Evolutionary conservation across 1,284 basidiomycete genomes (phyloP).

Genomic region (Rhodotorula sp.): DNA sequence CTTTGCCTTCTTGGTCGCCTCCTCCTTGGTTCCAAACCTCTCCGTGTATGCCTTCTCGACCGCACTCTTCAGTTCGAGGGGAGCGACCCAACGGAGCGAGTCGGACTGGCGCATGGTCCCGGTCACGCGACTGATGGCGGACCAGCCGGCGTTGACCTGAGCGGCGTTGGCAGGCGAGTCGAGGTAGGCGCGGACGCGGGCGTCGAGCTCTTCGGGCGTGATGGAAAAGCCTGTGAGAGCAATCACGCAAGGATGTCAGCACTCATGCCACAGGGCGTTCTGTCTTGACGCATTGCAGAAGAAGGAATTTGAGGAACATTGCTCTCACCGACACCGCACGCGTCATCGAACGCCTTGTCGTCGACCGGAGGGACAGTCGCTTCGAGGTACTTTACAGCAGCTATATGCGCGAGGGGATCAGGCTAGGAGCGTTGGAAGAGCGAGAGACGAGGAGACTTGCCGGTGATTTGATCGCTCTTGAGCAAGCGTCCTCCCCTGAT

Average conservation of each 20-base stretch:
- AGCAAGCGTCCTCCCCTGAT: constrained; percentile 72
- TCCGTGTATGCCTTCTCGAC: constrained; percentile 74
- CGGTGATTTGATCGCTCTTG: constrained; percentile 80
- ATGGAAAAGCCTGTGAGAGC: constrained; percentile 70
- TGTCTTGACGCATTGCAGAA: neutral
- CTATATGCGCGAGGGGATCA: constrained; percentile 51
- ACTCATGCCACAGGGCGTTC: no score
- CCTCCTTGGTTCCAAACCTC: constrained; percentile 70
- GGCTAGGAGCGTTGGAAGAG: no score
- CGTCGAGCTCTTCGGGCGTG: constrained; percentile 66
- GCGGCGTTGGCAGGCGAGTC: constrained; percentile 39
- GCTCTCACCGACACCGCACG: constrained; percentile 81
- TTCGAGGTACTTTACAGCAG: constrained; percentile 75
- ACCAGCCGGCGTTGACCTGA: constrained; percentile 62
- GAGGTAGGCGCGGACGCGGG: constrained; percentile 64
- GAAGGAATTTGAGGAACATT: neutral
- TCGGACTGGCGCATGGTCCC: constrained; percentile 67
- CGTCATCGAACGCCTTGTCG: constrained; percentile 69
- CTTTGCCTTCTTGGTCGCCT: constrained; percentile 44
- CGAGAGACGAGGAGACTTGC: constrained; percentile 53
- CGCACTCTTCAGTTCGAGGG: constrained; percentile 82
- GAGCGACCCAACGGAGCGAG: constrained; percentile 82
- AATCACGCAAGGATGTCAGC: neutral
- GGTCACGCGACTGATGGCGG: constrained; percentile 66
- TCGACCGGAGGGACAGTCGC: constrained; percentile 62